Base-by-base conservation (phyloP, 768 basidiomycete genomes). In the Tylopilus rubrobrunneus region DNA sequence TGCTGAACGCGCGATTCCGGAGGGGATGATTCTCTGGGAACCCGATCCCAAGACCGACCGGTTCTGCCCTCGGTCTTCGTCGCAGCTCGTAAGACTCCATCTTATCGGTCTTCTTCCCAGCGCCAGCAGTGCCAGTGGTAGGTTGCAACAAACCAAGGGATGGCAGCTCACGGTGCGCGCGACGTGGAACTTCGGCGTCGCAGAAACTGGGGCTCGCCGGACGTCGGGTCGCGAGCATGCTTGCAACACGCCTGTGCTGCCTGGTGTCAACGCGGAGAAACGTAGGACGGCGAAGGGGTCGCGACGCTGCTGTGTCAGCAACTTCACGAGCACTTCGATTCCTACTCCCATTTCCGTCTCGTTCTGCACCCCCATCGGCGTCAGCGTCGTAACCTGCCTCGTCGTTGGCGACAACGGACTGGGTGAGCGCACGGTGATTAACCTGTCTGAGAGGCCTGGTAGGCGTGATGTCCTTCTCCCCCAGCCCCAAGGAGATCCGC, bases 331-430 rank as follows among this genome's bases (percentile, higher is more conserved):
- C 7, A 5, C 21, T 36, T 10, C 19, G 19, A 29, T 19, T 14
- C 14, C 12, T 5, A 23, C 19, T 25, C 33, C 25, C 5, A 7
- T 28, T 25, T 12, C 44, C 19, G 1, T 56, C 45, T 1, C 29
- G 36, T 4, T 54, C 44, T 0, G 39, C 44, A 14, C 45, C 42
- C 5, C 50, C 49, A 12, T 66, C 65, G 4, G 49, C 50, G 37
- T 66, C 64, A 10, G 65, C 60, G 4, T 67, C 67, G 31, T 67
- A 67, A 25, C 65, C 66, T 28, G 53, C 52, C 40, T 67, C 65
- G 14, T 67, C 62, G 31, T 40, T 25, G 36, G 34, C 34, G 7
- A 17, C 36, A 10, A 44, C 25, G 8, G 36, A 46, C 36, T 37
- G 27, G 19, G 51, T 23, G 8, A 37, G 9, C 8, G 15, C 34